These are phyloP conservation scores for Centrapalus pauciflorus DNA, from an alignment of 129 eudicot species.

Conservation along the genomic window DNA sequence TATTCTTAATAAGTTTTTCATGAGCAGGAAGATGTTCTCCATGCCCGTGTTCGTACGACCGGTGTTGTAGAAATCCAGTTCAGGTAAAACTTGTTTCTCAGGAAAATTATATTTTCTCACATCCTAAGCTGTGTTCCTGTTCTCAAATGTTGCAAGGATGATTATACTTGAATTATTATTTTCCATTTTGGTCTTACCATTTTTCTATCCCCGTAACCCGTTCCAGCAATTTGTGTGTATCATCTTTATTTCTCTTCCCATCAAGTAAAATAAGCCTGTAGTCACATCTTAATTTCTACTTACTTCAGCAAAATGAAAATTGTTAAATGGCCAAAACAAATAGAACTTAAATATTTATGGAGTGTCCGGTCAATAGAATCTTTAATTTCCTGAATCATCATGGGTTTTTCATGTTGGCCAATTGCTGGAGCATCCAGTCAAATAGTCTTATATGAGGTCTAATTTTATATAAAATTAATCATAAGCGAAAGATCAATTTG, in stretches of 20 bases:
- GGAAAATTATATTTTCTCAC: background rate
- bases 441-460: too few species aligned
- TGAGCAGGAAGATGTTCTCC: slow-evolving; percentile 94
- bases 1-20: slow-evolving; percentile 4
- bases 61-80: slow-evolving; percentile 98
- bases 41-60: slow-evolving; percentile 94
- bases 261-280: background rate
- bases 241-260: background rate
- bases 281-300: background rate
- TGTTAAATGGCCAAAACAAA: background rate
- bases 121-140: background rate
- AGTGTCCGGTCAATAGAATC: too few species aligned
- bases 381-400: too few species aligned
- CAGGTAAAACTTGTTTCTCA: slow-evolving; percentile 45
- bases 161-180: background rate
- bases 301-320: background rate
- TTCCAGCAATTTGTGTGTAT: slow-evolving; percentile 6
- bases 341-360: background rate
- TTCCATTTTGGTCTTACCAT: background rate
- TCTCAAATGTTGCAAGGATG: background rate
- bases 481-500: too few species aligned
- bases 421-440: too few species aligned
- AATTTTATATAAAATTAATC: too few species aligned
- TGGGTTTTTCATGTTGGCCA: too few species aligned
- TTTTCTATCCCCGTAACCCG: background rate